These are phyloP conservation scores for Pterocarpus macrocarpus DNA, from an alignment of 306 rosid genomes.

Conservation along the genomic window DNA sequence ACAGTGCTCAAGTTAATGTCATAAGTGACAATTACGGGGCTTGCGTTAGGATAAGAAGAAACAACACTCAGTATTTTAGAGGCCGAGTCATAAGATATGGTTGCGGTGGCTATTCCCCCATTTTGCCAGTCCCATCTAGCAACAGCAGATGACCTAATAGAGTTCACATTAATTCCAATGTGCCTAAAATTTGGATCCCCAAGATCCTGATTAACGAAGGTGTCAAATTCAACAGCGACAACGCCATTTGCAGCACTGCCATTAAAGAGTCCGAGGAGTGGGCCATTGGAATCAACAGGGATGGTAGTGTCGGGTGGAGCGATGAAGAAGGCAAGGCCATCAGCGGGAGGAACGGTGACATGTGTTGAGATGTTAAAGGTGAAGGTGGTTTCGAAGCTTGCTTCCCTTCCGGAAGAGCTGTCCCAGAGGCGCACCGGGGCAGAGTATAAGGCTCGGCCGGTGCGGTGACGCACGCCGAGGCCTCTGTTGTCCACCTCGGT, in stretches of 20 bases:
- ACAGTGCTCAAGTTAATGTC: neutral
- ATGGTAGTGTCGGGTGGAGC: slow-evolving; percentile 1
- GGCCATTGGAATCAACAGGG: slow-evolving; percentile 1
- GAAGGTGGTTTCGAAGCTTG: slow-evolving; percentile 35
- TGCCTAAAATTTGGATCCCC: slow-evolving; percentile 42
- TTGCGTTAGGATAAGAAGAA: neutral
- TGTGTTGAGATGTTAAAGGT: neutral
- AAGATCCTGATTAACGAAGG: neutral
- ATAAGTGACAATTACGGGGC: neutral
- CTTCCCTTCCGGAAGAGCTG: neutral
- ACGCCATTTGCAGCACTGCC: neutral
- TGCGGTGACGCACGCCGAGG: neutral
- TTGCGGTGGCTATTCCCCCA: neutral
- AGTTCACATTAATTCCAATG: slow-evolving; percentile 39
- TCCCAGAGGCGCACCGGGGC: slow-evolving; percentile 41
- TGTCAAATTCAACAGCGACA: slow-evolving; percentile 51
- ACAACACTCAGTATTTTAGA: neutral
- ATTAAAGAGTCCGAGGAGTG: slow-evolving; percentile 30
- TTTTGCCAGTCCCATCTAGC: neutral
- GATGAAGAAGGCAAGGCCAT: neutral
- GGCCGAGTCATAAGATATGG: slow-evolving; percentile 32
- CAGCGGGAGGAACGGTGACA: neutral
- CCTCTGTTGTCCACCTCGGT: neutral
- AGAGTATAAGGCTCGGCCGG: neutral
- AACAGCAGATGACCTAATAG: neutral